These are phyloP conservation scores for Wickerhamomyces sydowiorum DNA, from an alignment of 805 yeast species.

Conservation along the genomic window DNA sequence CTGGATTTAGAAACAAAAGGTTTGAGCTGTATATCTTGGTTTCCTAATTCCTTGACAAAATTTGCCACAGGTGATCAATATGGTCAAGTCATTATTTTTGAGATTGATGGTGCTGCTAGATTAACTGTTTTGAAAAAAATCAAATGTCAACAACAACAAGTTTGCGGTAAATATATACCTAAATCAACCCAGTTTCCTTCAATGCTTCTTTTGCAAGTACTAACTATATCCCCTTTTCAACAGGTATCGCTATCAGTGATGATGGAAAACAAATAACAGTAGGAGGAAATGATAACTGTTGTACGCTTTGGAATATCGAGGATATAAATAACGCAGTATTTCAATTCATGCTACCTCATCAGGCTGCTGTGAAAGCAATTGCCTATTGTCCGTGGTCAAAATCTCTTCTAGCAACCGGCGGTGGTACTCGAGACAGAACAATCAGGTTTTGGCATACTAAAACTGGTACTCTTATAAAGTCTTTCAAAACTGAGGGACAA, in stretches of 20 bases:
- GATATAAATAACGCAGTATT: slow-evolving; percentile 35
- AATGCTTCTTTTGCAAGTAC: too few species aligned
- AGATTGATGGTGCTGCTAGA: slow-evolving; percentile 9
- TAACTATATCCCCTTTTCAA: not conserved
- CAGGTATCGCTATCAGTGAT: slow-evolving; percentile 55
- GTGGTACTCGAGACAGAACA: slow-evolving; percentile 78
- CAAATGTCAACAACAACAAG: slow-evolving; percentile 49
- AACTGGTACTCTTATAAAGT: slow-evolving; percentile 64
- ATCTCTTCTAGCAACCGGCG: slow-evolving; percentile 81
- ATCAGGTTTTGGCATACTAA: slow-evolving; percentile 83
- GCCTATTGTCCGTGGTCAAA: slow-evolving; percentile 91
- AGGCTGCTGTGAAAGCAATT: slow-evolving; percentile 86
- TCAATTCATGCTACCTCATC: slow-evolving; percentile 51
- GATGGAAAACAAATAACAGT: slow-evolving; percentile 57
- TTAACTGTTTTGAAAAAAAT: slow-evolving; percentile 25
- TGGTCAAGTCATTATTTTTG: slow-evolving; percentile 49
- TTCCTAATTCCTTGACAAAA: slow-evolving; percentile 28
- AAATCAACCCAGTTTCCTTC: too few species aligned
- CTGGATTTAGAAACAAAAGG: slow-evolving; percentile 30
- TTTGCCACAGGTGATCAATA: slow-evolving; percentile 61
- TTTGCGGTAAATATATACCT: slow-evolving; percentile 40
- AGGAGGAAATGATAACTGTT: slow-evolving; percentile 81
- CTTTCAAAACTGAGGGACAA: slow-evolving; percentile 60
- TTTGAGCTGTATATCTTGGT: slow-evolving; percentile 60
- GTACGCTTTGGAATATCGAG: slow-evolving; percentile 69